These are phyloP conservation scores for Candida takata DNA, from an alignment of 805 yeast species.

Conservation along the genomic window DNA sequence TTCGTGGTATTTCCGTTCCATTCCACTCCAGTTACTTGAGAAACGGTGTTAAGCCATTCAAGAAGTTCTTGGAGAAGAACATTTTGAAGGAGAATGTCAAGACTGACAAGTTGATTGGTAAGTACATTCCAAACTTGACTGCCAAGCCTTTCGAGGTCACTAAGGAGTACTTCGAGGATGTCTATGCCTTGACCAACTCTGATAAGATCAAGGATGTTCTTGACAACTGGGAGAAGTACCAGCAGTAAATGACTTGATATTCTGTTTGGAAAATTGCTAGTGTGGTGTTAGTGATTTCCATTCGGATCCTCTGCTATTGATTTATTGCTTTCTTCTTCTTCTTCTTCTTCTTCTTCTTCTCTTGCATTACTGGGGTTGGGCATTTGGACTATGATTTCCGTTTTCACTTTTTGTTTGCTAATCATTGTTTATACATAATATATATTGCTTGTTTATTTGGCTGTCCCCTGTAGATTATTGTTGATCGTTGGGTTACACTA, in stretches of 20 bases:
- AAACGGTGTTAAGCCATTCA: slow-evolving; percentile 98
- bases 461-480: too few relatives aligned
- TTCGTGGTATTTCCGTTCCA: slow-evolving; percentile 98
- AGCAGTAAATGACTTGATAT: slow-evolving; percentile 20
- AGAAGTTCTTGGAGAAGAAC: slow-evolving; percentile 94
- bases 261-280: slow-evolving; percentile 8
- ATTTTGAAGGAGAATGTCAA: slow-evolving; percentile 91
- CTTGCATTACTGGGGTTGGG: neutral
- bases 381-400: neutral
- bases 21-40: slow-evolving; percentile 98
- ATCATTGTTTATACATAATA: slow-evolving; percentile 3
- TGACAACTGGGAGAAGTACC: slow-evolving; percentile 93
- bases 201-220: slow-evolving; percentile 84
- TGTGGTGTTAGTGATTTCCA: slow-evolving; percentile 20
- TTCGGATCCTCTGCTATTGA: neutral
- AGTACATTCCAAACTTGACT: slow-evolving; percentile 97
- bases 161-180: slow-evolving; percentile 95
- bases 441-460: slow-evolving; percentile 1
- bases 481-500: too few relatives aligned
- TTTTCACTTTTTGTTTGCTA: slow-evolving; percentile 2
- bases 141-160: slow-evolving; percentile 95
- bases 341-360: neutral
- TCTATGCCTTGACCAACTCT: slow-evolving; percentile 83
- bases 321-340: neutral
- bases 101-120: slow-evolving; percentile 87